Evolutionary conservation across 305 asterid species (phyloP).

Genomic region (Nicotiana rustica): DNA sequence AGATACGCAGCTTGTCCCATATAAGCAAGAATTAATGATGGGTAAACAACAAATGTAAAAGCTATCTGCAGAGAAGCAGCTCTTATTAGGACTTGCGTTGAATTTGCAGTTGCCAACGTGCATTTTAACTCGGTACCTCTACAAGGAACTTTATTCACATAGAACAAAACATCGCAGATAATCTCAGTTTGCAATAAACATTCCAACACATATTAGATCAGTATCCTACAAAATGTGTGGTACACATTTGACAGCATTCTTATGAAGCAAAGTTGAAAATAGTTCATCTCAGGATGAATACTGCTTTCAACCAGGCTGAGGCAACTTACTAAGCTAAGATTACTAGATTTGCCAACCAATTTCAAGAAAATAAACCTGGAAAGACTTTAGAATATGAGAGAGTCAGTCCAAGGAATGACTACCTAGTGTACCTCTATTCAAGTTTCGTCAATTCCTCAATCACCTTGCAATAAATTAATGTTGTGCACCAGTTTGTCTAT

Average conservation of each 20-base stretch:
- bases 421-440: background rate
- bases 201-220: background rate
- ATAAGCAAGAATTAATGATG: conserved; percentile 88
- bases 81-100: conserved; percentile 11
- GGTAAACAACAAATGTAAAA: conserved; percentile 84
- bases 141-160: conserved; percentile 8
- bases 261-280: background rate
- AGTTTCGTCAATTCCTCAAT: no score
- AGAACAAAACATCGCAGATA: background rate
- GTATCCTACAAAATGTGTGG: background rate
- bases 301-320: background rate
- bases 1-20: conserved; percentile 99
- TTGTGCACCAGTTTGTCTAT: background rate
- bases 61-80: conserved; percentile 66
- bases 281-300: background rate
- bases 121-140: background rate
- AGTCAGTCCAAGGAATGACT: background rate
- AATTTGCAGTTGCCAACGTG: conserved; percentile 9
- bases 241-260: background rate
- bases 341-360: background rate
- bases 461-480: no score
- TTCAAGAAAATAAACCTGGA: background rate
- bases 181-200: background rate
- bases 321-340: background rate
- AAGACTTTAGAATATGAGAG: background rate